Percentiles rank a stretch among this genome's conserved stretches.
Evolutionary conservation across 805 yeast species (phyloP).

Genomic region (Cyberlindnera euphorbiiphila): DNA sequence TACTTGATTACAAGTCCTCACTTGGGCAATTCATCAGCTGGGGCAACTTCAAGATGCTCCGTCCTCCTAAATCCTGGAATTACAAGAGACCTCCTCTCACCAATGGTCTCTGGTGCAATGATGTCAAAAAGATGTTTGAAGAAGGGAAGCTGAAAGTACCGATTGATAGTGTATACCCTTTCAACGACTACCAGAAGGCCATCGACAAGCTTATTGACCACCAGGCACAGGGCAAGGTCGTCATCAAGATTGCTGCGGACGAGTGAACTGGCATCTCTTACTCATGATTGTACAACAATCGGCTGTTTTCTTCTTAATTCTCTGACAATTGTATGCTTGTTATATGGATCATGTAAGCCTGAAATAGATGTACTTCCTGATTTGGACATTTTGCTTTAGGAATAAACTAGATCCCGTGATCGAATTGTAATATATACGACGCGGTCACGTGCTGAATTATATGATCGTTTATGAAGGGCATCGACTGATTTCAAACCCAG

Average conservation of each 20-base stretch:
- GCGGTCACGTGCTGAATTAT: too few relatives aligned
- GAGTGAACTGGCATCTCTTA: too few relatives aligned
- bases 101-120: slow-evolving; percentile 20
- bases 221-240: slow-evolving; percentile 59
- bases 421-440: too few relatives aligned
- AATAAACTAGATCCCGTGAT: too few relatives aligned
- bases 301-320: too few relatives aligned
- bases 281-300: too few relatives aligned
- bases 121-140: slow-evolving; percentile 34
- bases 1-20: slow-evolving; percentile 27
- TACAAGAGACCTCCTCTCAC: slow-evolving; percentile 23
- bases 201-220: slow-evolving; percentile 42
- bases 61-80: slow-evolving; percentile 23
- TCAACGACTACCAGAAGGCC: slow-evolving; percentile 51
- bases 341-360: too few relatives aligned
- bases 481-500: slow-evolving; percentile 1
- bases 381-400: too few relatives aligned
- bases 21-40: slow-evolving; percentile 6
- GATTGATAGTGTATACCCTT: slow-evolving; percentile 47
- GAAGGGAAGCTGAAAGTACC: slow-evolving; percentile 40
- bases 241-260: slow-evolving; percentile 40
- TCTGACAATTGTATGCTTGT: too few relatives aligned
- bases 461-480: too few relatives aligned
- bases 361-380: too few relatives aligned
- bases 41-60: slow-evolving; percentile 9